Conservation (phyloP, 257 asterid genomes). For the Petunia axillaris region DNA sequence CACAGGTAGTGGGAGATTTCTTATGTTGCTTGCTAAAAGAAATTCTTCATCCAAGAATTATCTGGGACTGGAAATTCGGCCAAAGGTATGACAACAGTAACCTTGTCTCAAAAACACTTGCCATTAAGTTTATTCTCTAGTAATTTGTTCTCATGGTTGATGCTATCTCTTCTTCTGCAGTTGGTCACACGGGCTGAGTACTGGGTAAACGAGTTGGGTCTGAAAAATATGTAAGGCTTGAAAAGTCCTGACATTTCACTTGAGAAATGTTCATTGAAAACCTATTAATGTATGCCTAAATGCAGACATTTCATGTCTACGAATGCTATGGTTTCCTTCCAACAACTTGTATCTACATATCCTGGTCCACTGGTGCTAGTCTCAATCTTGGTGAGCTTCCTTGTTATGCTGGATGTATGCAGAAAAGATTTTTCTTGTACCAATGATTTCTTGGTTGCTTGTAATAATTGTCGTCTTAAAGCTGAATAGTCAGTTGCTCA, state of each 20-base stretch:
- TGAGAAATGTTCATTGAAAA: slow-evolving; percentile 27
- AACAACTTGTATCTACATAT: slow-evolving; percentile 71
- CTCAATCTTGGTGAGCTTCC: slow-evolving; percentile 76
- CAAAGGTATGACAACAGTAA: slow-evolving; percentile 56
- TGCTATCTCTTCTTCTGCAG: slow-evolving; percentile 47
- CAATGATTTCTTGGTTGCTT: slow-evolving; percentile 10
- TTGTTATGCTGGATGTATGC: slow-evolving; percentile 28
- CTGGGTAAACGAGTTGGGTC: slow-evolving; percentile 73
- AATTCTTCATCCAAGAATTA: slow-evolving; percentile 58
- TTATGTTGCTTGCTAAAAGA: slow-evolving; percentile 74
- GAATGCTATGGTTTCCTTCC: slow-evolving; percentile 82
- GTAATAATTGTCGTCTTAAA: slow-evolving; percentile 18
- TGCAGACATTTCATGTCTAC: slow-evolving; percentile 86
- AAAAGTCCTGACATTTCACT: slow-evolving; percentile 30
- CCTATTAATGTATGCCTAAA: slow-evolving; percentile 31
- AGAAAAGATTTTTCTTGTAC: slow-evolving; percentile 25
- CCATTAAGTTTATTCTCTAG: slow-evolving; percentile 17
- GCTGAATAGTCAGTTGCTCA: slow-evolving; percentile 22
- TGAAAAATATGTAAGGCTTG: slow-evolving; percentile 74
- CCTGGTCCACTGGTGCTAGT: slow-evolving; percentile 86
- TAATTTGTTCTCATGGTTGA: slow-evolving; percentile 20
- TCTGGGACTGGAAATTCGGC: slow-evolving; percentile 92
- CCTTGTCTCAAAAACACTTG: slow-evolving; percentile 23
- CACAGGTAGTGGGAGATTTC: slow-evolving; percentile 96
- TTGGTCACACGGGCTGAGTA: slow-evolving; percentile 80